A percentile compares a stretch with the other conserved stretches of the same genome.
These are phyloP conservation scores for Arctium lappa DNA, from an alignment of 129 eudicot genomes.

Conservation along the genomic window DNA sequence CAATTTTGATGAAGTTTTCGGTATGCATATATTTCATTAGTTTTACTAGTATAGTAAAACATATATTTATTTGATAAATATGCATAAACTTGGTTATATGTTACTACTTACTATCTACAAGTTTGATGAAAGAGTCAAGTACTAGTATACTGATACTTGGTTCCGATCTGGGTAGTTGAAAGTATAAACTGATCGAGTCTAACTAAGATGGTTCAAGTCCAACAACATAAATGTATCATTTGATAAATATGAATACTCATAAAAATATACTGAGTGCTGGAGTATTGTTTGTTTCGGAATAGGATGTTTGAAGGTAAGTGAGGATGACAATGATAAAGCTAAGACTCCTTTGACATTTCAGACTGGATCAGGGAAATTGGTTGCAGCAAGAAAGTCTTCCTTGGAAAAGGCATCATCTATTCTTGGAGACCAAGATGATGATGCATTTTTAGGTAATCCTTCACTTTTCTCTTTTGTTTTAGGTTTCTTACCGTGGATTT, in stretches of 20 bases:
- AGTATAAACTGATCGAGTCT: neutral
- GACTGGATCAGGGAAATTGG: conserved; percentile 63
- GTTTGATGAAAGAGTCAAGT: neutral
- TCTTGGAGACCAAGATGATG: conserved; percentile 45
- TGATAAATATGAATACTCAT: neutral
- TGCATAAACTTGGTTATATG: conserved; percentile 1
- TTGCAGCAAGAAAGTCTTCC: conserved; percentile 49
- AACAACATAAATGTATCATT: neutral
- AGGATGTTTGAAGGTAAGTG: conserved; percentile 46
- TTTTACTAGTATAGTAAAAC: neutral
- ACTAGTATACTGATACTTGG: neutral
- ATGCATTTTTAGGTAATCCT: conserved; percentile 5
- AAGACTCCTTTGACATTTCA: conserved; percentile 40
- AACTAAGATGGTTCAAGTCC: neutral
- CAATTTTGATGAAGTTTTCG: neutral
- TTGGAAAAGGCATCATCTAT: conserved; percentile 51
- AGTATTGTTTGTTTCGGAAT: conserved; percentile 10
- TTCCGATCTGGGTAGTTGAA: neutral
- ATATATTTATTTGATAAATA: neutral
- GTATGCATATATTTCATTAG: neutral
- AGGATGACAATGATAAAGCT: conserved; percentile 20
- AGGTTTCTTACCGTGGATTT: neutral
- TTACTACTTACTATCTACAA: neutral
- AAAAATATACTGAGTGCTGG: neutral
- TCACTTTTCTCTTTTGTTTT: neutral